Percentiles rank a stretch among this genome's conserved stretches.
Conservation (phyloP, 2,329 filamentous ascomycete species). For the Xylaria sp. region DNA sequence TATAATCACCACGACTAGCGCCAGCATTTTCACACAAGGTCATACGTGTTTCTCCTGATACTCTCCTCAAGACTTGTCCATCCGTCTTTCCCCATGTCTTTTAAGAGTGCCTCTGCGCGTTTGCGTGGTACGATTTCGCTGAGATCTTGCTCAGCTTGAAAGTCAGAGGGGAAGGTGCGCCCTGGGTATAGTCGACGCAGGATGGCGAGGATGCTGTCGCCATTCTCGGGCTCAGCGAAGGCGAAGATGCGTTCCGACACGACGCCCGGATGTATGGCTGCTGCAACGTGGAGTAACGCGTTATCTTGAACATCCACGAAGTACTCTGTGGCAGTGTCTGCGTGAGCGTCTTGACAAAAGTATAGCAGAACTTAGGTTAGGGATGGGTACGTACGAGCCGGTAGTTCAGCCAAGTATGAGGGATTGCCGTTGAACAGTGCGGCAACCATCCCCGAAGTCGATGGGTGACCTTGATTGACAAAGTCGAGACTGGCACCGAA, state of each 20-base stretch:
- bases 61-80: constrained; percentile 32
- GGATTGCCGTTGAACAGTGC: constrained; percentile 23
- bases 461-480: constrained; percentile 27
- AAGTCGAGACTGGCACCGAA: constrained; percentile 31
- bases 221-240: constrained; percentile 54
- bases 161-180: constrained; percentile 25
- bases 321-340: constrained; percentile 43
- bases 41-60: constrained; percentile 21
- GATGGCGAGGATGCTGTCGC: constrained; percentile 47
- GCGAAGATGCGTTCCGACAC: constrained; percentile 59
- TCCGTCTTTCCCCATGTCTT: constrained; percentile 29
- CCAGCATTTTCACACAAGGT: constrained; percentile 2
- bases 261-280: constrained; percentile 52
- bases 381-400: constrained; percentile 20
- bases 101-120: constrained; percentile 29
- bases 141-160: constrained; percentile 22
- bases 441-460: constrained; percentile 18
- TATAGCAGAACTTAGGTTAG: neutral
- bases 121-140: constrained; percentile 28
- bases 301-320: constrained; percentile 55
- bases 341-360: neutral
- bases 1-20: no score
- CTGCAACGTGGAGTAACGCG: constrained; percentile 59
- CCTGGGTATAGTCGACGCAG: constrained; percentile 32
- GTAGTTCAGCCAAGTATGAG: constrained; percentile 3